phyloP scores from a whole-genome alignment of 768 basidiomycete genomes.

The Suillus ampliporus region DNA sequence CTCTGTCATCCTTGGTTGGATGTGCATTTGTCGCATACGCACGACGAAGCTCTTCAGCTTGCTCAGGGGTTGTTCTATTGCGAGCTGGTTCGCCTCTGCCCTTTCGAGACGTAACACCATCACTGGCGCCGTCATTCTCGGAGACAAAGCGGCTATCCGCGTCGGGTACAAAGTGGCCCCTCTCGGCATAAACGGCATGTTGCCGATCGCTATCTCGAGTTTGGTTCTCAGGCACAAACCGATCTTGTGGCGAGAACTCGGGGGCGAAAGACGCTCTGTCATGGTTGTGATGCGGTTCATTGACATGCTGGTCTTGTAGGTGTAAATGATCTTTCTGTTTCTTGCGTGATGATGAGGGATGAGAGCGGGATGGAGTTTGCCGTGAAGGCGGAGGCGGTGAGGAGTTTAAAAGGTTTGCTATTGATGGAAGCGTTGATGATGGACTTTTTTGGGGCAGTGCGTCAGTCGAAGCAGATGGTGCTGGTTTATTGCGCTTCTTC shows the following conservation, averaged over 20 bases:
- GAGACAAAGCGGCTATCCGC: slow-evolving; percentile 55
- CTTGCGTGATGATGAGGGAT: slow-evolving; percentile 30
- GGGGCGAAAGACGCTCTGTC: slow-evolving; percentile 40
- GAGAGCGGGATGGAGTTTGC: slow-evolving; percentile 31
- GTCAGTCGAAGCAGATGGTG: slow-evolving; percentile 37
- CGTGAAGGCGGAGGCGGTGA: slow-evolving; percentile 30
- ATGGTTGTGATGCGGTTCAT: slow-evolving; percentile 23
- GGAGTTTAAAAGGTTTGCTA: slow-evolving; percentile 48
- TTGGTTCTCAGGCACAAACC: slow-evolving; percentile 40
- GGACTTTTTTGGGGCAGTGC: slow-evolving; percentile 23
- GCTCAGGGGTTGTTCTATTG: slow-evolving; percentile 64
- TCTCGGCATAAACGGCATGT: slow-evolving; percentile 44
- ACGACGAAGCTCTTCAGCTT: slow-evolving; percentile 72
- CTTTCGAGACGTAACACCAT: slow-evolving; percentile 34
- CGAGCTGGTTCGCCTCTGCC: slow-evolving; percentile 45
- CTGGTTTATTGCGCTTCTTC: slow-evolving; percentile 68
- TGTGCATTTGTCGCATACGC: slow-evolving; percentile 69
- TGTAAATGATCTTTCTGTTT: slow-evolving; percentile 27
- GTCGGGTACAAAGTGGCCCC: slow-evolving; percentile 56
- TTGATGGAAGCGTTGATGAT: slow-evolving; percentile 39
- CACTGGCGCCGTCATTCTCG: slow-evolving; percentile 48
- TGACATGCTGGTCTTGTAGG: slow-evolving; percentile 32
- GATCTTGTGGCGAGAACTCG: slow-evolving; percentile 36
- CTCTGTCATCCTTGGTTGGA: slow-evolving; percentile 70
- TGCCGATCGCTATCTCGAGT: slow-evolving; percentile 28